Conservation (phyloP, 768 basidiomycete species). For the Boletus reticuloceps region DNA sequence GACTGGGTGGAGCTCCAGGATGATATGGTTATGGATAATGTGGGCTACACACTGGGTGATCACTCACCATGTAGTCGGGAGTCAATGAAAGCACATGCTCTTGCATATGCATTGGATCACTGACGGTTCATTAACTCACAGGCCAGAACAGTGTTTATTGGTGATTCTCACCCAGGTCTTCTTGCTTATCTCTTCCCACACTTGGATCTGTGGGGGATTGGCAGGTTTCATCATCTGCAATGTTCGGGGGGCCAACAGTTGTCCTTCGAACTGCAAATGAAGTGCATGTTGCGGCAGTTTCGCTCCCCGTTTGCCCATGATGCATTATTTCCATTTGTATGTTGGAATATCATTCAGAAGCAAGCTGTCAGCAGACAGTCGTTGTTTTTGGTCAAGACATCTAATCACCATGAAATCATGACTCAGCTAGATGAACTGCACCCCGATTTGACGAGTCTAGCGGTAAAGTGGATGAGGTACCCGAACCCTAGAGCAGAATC, state of each 20-base stretch:
- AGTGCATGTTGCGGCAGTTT: background rate
- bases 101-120: background rate
- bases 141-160: background rate
- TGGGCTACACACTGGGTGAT: background rate
- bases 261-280: background rate
- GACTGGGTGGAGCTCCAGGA: too few relatives aligned
- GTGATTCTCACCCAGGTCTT: background rate
- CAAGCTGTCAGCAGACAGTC: background rate
- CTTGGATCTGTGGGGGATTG: background rate
- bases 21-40: too few relatives aligned
- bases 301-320: background rate
- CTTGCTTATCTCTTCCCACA: background rate
- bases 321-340: background rate
- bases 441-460: too few relatives aligned
- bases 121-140: background rate
- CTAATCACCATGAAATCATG: too few relatives aligned
- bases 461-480: too few relatives aligned
- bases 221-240: background rate
- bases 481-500: too few relatives aligned
- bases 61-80: background rate
- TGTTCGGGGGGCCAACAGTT: accelerated
- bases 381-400: too few relatives aligned
- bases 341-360: background rate
- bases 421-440: too few relatives aligned
- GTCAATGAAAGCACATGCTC: background rate